Percentiles rank a stretch among this genome's conserved stretches.
Evolutionary conservation across 306 rosid genomes (phyloP).

Genomic region (Medicago truncatula): MtrunA17r5.0-ANR NC_053046.1:24649001-24649500

Average conservation of each 20-base stretch:
- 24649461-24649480: conserved; percentile 61
- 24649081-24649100: no score
- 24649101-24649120: background rate
- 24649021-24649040: no score
- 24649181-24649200: background rate
- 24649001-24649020: no score
- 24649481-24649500: conserved; percentile 62
- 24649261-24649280: conserved; percentile 18
- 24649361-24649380: conserved; percentile 20
- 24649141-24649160: conserved; percentile 15
- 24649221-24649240: background rate
- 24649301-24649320: conserved; percentile 61
- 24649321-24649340: conserved; percentile 53
- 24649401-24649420: no score
- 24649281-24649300: conserved; percentile 44
- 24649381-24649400: conserved; percentile 25
- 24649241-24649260: background rate
- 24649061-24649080: no score
- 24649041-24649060: no score
- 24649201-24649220: background rate
- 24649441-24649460: background rate
- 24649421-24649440: background rate
- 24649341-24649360: conserved; percentile 16
- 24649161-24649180: background rate
- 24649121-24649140: background rate